phyloP scores from a whole-genome alignment of 768 basidiomycete genomes.

The Tephrocybe sp. region DNA sequence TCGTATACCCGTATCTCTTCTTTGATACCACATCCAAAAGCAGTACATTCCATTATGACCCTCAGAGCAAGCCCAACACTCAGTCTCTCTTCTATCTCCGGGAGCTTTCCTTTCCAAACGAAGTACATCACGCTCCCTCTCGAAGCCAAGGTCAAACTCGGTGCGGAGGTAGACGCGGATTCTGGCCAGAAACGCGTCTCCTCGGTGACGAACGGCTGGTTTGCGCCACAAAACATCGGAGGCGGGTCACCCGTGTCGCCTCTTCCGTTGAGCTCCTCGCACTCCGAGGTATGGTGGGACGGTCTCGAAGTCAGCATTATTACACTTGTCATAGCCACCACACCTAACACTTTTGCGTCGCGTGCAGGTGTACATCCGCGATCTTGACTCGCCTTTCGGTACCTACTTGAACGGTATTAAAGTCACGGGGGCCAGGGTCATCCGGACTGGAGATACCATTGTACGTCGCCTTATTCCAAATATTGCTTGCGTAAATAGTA shows the following conservation, averaged over 20 bases:
- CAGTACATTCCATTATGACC: constrained; percentile 4
- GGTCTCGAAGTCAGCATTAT: constrained; percentile 35
- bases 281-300: constrained; percentile 49
- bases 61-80: constrained; percentile 27
- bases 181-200: constrained; percentile 22
- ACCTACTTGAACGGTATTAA: constrained; percentile 47
- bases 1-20: constrained; percentile 1
- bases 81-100: constrained; percentile 30
- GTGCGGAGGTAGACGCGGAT: constrained; percentile 20
- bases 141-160: constrained; percentile 31
- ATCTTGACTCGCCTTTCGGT: constrained; percentile 45
- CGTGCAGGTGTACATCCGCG: constrained; percentile 44
- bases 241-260: constrained; percentile 32
- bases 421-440: constrained; percentile 33
- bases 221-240: constrained; percentile 28
- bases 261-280: constrained; percentile 40
- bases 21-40: constrained; percentile 3
- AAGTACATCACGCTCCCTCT: constrained; percentile 35
- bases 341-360: constrained; percentile 1
- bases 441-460: constrained; percentile 44
- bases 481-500: background rate
- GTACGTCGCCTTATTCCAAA: constrained; percentile 28
- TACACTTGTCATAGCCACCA: background rate
- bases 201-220: constrained; percentile 40
- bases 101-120: constrained; percentile 35